Base-by-base conservation (phyloP, 108 stramenopile species). In the Stephanodiscus triporus region DNA sequence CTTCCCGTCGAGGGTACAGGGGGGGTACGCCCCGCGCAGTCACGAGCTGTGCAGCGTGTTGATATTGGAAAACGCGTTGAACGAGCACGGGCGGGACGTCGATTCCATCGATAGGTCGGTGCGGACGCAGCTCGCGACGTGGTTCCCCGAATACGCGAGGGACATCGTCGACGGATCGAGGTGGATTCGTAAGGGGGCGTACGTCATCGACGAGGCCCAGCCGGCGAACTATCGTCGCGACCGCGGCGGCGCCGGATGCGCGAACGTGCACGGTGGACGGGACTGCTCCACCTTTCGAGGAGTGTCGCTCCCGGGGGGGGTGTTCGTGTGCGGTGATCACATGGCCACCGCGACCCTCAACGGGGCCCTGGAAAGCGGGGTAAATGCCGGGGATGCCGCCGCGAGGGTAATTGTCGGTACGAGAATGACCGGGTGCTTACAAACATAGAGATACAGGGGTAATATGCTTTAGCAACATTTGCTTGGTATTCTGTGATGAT, bases 311-410 rank as follows among this genome's bases (percentile, higher is more conserved):
- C 91, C 92, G 6, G 24, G 23, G 9, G 91, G 91, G 13, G 30
- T 96, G 20, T 84, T 87, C 49, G 84, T 96, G 20, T 87, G 87
- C 55, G 95, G 95, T 13, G 95, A 96, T 81, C 87, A 96, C 78
- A 88, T 92, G 88, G 87, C 92, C 0, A 93, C 95, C 9, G 84
- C 95, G 32, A 88, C 95, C n/a, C 76, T 96, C 8, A 96, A 96
- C 54, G 95, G 95, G 6, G 95, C 95, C 8, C 51, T 93, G 16
- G 92, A 93, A 73, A 89, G 88, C 51, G 95, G 91, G n/a, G 73
- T 82, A 9, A 77, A 73, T 66, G 91, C 92, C 45, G 94, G 89
- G 13, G 63, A 48, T 27, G 86, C 79, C 24, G 89, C 86, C 9
- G 84, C 77, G 7, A 80, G 58, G 61, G 26, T 66, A 42, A 1